Base-by-base conservation (phyloP, 495 filamentous ascomycete genomes). In the Aspergillus taichungensis region DNA sequence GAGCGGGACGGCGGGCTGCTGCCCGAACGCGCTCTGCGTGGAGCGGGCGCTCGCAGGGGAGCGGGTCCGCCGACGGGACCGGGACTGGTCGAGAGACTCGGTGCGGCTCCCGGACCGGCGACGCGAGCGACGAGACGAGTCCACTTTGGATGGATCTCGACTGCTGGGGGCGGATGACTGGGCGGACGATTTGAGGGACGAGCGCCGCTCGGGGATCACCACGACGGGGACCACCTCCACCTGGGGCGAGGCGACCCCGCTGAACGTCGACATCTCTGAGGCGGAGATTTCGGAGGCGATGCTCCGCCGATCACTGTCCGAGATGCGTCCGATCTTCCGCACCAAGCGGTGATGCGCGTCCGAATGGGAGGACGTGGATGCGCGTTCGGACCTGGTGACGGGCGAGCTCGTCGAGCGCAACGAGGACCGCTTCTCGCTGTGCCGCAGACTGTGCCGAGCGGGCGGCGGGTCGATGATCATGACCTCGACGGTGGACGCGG, bases 401-500 rank as follows among this genome's bases (percentile, higher is more conserved):
- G 66, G 69, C 29, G 72, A 74, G 43, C 64, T 73, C 27, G 68
- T 66, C 8, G 80, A 80, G 59, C 57, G 84, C 61, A 60, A 68
- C 60, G 64, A 75, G 56, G 41, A 72, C 66, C 62, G 82, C 69
- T 88, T 88, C 52, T 77, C 79, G 14, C 77, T 78, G 57, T 88
- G 85, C 38, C 85, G 78, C 43, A 90, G 65, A 10, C 67, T 67
- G 37, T 76, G 72, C 30, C 56, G 54, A 11, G 62, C 60, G 45
- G 66, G 69, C 34, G 73, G 69, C 4, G 70, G 67, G 39, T 84
- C 81, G 31, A 87, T 76, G 24, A 87, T 73, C 60, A 85, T 75
- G 8, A 79, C 84, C 62, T 85, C 83, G 11, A 88, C 74, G 0
- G 84, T 87, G 4, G 85, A 87, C 7, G 75, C 71, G 6, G 71